phyloP scores from a whole-genome alignment of 345 rosid genomes.

The Eucalyptus cladocalyx region DNA sequence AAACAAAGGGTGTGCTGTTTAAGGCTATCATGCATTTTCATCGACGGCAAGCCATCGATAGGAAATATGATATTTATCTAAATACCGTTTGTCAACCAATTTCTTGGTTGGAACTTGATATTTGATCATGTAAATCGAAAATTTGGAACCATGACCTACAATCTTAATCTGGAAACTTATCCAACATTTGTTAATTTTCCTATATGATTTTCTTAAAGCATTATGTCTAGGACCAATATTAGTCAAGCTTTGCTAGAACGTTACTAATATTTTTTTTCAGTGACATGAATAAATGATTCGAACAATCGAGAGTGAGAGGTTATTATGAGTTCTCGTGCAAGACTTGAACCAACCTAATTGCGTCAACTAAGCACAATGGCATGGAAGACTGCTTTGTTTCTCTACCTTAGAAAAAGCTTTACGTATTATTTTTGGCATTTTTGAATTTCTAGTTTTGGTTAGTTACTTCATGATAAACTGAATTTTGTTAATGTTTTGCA shows the following conservation, averaged over 20 bases:
- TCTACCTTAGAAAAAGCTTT: not conserved
- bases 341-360: not conserved
- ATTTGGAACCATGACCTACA: not conserved
- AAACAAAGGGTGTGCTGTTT: too few relatives aligned
- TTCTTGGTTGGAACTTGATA: not conserved
- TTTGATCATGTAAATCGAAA: not conserved
- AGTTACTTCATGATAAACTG: not conserved
- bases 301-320: not conserved
- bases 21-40: too few relatives aligned
- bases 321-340: not conserved
- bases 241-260: not conserved
- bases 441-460: not conserved
- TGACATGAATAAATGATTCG: not conserved
- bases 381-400: not conserved
- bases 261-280: not conserved
- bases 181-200: not conserved
- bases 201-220: not conserved
- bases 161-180: not conserved
- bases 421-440: not conserved
- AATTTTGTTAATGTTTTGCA: not conserved
- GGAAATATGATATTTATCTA: too few relatives aligned
- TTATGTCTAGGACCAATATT: not conserved
- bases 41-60: fast-evolving
- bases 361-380: not conserved
- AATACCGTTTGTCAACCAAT: too few relatives aligned